Evolutionary conservation across 257 asterid species (phyloP), one percentile per base, ranked within the genome.

Genomic region (Plantago major): DNA sequence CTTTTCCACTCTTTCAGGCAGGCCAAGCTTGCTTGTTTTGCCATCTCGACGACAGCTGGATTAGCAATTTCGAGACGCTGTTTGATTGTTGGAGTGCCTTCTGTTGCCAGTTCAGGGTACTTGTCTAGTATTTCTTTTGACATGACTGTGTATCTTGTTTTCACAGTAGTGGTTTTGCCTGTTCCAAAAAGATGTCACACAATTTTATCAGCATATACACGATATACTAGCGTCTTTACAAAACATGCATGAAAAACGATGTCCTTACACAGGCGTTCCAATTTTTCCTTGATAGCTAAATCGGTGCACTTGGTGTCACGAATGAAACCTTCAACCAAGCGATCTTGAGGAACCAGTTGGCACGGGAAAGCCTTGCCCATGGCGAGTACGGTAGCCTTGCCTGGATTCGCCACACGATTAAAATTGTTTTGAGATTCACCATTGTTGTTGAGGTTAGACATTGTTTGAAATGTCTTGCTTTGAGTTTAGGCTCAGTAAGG

Each of bases 141-240:
- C 95, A 91, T 76, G 13, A 91, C 95, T 0, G 94, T 88, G 77
- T 88, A 91, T 44, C 96, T 76, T 5, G 95, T 88, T 70, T 86
- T 86, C 77, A 91, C 98, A 1, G 98, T 91, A 0, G 97, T 91
- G 6, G 90, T 88, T 79, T 88, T 91, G 80, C 97, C 97, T 88
- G n/a, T 16, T 33, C 40, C 3, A 33, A 22, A 22, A 22, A 22
- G 26, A 22, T 22, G 26, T 33, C 40, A 33, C 40, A 1, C 6
- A 0, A 4, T 33, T 33, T 1, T 33, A 7, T 2, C 40, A 33
- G 40, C 40, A 33, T 4, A 33, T 7, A 33, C 1, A 33, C 0
- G 37, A 30, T 2, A 33, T 33, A 33, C 40, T 33, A 33, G 3
- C 6, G 40, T 1, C 3, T 33, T 33, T 4, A 33, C 40, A 33